Percentiles rank a stretch among this genome's conserved stretches.
Conservation (phyloP, 2,329 filamentous ascomycete species). For the Verruconis gallopava region DNA sequence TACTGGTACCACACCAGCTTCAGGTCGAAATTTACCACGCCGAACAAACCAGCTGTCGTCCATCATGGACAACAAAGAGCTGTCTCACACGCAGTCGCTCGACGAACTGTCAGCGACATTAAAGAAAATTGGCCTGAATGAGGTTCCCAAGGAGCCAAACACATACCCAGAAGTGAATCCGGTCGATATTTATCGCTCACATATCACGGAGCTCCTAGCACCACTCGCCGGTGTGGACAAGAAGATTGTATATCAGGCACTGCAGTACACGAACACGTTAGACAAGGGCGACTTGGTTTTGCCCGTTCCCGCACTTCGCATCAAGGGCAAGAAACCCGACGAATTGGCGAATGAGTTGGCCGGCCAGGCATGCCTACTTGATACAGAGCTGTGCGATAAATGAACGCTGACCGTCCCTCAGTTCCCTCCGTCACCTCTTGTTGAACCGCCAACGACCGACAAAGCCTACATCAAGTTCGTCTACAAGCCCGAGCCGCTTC, state of each 20-base stretch:
- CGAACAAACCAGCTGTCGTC: background rate
- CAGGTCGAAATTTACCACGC: background rate
- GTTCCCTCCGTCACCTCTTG: constrained; percentile 62
- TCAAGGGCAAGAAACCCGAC: constrained; percentile 52
- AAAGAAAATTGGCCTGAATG: constrained; percentile 24
- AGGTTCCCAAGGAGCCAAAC: constrained; percentile 27
- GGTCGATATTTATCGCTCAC: constrained; percentile 65
- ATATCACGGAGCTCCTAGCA: constrained; percentile 57
- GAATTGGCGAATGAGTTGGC: constrained; percentile 43
- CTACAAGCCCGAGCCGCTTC: constrained; percentile 57
- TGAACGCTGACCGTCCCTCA: constrained; percentile 20
- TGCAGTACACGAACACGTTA: constrained; percentile 66
- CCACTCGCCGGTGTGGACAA: constrained; percentile 56
- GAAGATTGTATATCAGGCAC: constrained; percentile 55
- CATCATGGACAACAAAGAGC: constrained; percentile 9
- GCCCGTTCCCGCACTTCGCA: constrained; percentile 63
- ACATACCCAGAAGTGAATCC: constrained; percentile 57
- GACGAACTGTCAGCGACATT: constrained; percentile 26
- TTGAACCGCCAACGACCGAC: constrained; percentile 54
- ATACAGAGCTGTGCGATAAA: too few relatives aligned
- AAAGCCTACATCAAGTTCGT: constrained; percentile 68
- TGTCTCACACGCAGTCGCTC: constrained; percentile 13
- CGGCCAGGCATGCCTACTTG: constrained; percentile 26
- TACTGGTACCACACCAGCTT: too few relatives aligned
- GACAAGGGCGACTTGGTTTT: constrained; percentile 76